These are phyloP conservation scores for Monascus ruber DNA, from an alignment of 2,329 filamentous ascomycete genomes.

Conservation along the genomic window DNA sequence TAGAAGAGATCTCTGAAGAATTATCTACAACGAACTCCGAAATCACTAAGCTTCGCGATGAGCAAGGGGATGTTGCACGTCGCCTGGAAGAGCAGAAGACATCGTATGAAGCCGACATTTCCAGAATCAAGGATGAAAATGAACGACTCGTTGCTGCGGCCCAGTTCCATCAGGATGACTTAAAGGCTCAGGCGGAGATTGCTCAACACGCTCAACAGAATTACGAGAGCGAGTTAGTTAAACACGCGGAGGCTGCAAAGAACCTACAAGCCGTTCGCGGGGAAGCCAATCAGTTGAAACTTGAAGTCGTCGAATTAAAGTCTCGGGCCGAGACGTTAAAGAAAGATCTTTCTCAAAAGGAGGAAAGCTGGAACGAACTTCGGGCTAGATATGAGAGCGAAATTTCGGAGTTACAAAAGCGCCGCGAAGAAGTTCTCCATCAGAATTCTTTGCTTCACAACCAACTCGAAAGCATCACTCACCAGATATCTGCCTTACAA, in stretches of 20 bases:
- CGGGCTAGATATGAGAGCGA: conserved; percentile 74
- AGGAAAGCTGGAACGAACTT: conserved; percentile 79
- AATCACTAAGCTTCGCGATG: conserved; percentile 65
- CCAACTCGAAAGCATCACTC: conserved; percentile 72
- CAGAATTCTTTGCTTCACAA: conserved; percentile 87
- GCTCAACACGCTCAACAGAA: conserved; percentile 86
- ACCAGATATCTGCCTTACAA: conserved; percentile 70
- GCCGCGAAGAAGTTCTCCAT: conserved; percentile 71
- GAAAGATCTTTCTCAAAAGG: conserved; percentile 63
- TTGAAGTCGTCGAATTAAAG: conserved; percentile 60
- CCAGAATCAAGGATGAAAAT: conserved; percentile 70
- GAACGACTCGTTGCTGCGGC: conserved; percentile 69
- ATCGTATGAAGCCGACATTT: conserved; percentile 65
- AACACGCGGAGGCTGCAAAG: conserved; percentile 91
- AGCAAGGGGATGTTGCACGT: conserved; percentile 61
- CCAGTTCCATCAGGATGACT: conserved; percentile 77
- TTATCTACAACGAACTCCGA: conserved; percentile 72
- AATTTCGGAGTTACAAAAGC: conserved; percentile 62
- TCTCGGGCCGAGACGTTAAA: conserved; percentile 80
- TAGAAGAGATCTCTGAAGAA: conserved; percentile 75
- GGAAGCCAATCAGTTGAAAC: conserved; percentile 73
- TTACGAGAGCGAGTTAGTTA: conserved; percentile 88
- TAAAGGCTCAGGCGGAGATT: conserved; percentile 88
- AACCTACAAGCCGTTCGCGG: conserved; percentile 64
- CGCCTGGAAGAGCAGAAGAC: conserved; percentile 73